Evolutionary conservation across 495 filamentous ascomycete species (phyloP), one percentile per base, ranked within the genome.

Genomic region (Apiosordaria backusii): DNA sequence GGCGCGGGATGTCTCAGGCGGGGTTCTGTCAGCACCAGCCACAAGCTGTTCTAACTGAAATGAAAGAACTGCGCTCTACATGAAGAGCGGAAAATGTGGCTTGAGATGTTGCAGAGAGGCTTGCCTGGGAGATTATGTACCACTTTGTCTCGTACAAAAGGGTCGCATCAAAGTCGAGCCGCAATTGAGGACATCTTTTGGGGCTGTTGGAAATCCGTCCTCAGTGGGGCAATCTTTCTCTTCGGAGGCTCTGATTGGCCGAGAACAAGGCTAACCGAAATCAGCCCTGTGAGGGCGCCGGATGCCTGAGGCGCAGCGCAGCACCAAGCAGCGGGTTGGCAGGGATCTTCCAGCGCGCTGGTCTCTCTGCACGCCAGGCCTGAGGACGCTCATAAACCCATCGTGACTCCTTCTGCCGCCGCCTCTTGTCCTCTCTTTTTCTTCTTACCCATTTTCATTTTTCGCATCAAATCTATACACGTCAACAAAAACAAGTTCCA

Each of bases 141-240:
- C 35, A 13, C 4, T 13, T 45, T 13, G 5, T 45, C 35, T 15
- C 35, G 10, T 35, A 5, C 6, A 15, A 45, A 45, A 45, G 13
- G 35, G 35, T 45, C 35, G 5, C 35, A 18, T 45, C 35, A 7
- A 45, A 7, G 13, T 27, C 1, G 24, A 16, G 61, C 61, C 61
- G 57, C 61, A 63, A 55, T 63, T 63, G 61, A 63, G 61, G 61
- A 63, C 61, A 63, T 63, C 61, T 54, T 63, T 57, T 63, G 22
- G 24, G 25, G n/a, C 3, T 1, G 26, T 21, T 9, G 9, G n/a
- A 19, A 21, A 55, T 61, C 26, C 50, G 61, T 63, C 61, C 61
- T 63, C 61, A 63, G 50, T 27, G 59, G 59, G 59, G 18, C 59
- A n/a, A n/a, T n/a, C 16, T 15, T 7, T 18, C 26, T 5, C 4